Conservation (phyloP, 2,329 filamentous ascomycete species). For the Ceratocystis colombiana region DNA sequence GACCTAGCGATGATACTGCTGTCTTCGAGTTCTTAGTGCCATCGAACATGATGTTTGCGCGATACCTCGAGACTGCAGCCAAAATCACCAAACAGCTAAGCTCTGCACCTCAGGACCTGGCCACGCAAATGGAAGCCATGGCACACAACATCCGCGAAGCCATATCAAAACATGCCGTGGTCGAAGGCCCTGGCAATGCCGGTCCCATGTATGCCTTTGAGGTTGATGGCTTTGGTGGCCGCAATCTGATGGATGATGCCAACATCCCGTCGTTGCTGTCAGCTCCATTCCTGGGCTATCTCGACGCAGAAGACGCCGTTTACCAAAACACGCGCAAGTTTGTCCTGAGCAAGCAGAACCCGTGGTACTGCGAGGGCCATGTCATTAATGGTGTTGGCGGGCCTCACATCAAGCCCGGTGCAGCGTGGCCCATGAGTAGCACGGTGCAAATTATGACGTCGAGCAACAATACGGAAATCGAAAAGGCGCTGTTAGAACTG, state of each 20-base stretch:
- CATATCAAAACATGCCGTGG: constrained; percentile 61
- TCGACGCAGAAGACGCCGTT: constrained; percentile 47
- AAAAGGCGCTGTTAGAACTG: constrained; percentile 33
- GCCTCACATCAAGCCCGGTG: constrained; percentile 51
- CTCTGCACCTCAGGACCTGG: constrained; percentile 45
- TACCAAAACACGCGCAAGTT: constrained; percentile 74
- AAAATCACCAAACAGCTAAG: constrained; percentile 42
- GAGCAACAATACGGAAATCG: constrained; percentile 33
- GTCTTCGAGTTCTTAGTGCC: constrained; percentile 82
- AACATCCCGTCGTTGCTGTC: constrained; percentile 59
- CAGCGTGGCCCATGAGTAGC: constrained; percentile 48
- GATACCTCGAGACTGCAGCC: constrained; percentile 45
- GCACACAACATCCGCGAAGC: constrained; percentile 55
- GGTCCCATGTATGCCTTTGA: constrained; percentile 63
- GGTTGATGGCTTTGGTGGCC: constrained; percentile 61
- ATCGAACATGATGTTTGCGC: constrained; percentile 73
- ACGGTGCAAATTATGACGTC: constrained; percentile 45
- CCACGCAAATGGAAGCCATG: constrained; percentile 45
- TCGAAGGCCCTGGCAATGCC: constrained; percentile 39
- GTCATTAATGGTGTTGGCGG: constrained; percentile 65
- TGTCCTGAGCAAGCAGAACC: constrained; percentile 65
- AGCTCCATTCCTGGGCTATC: constrained; percentile 54
- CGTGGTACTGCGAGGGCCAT: constrained; percentile 61
- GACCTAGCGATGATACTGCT: constrained; percentile 80
- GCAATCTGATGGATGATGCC: constrained; percentile 60